A percentile compares a stretch with the other conserved stretches of the same genome.
Evolutionary conservation across 306 rosid genomes (phyloP).

Genomic region (Astragalus membranaceus): DNA sequence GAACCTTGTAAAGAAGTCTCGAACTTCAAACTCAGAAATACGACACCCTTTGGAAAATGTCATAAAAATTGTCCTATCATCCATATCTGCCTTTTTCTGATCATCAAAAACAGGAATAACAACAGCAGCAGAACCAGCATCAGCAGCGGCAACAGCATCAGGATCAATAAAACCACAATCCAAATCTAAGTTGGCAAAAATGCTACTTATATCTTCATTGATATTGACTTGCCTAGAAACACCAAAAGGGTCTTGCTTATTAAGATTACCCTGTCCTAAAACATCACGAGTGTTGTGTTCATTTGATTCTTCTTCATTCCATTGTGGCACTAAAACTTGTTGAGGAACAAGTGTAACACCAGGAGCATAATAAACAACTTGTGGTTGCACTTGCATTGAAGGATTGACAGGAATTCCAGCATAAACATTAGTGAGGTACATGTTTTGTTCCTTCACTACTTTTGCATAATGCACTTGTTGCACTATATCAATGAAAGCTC

Average conservation of each 20-base stretch:
- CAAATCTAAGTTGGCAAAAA: constrained; percentile 9
- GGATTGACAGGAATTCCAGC: background rate
- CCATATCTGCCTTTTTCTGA: background rate
- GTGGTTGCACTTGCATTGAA: background rate
- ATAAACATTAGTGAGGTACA: background rate
- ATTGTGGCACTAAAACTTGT: background rate
- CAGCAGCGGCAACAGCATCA: background rate
- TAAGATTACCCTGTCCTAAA: too few species aligned
- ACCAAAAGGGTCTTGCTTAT: background rate
- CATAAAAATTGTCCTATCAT: constrained; percentile 56
- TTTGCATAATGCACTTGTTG: background rate
- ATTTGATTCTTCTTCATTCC: too few species aligned
- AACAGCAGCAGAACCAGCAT: too few species aligned
- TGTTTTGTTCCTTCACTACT: background rate
- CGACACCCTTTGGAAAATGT: constrained; percentile 71
- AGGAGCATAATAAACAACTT: background rate
- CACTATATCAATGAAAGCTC: constrained; percentile 48
- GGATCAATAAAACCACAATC: background rate
- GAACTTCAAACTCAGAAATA: constrained; percentile 39
- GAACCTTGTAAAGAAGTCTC: constrained; percentile 40
- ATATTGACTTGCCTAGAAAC: background rate
- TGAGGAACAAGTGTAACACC: background rate
- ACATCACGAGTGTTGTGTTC: too few species aligned
- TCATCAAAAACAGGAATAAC: background rate
- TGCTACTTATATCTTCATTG: constrained; percentile 6